Evolutionary conservation across 805 yeast genomes (phyloP), one percentile per base, ranked within the genome.

Genomic region (Wickerhamiella nectarea): DNA sequence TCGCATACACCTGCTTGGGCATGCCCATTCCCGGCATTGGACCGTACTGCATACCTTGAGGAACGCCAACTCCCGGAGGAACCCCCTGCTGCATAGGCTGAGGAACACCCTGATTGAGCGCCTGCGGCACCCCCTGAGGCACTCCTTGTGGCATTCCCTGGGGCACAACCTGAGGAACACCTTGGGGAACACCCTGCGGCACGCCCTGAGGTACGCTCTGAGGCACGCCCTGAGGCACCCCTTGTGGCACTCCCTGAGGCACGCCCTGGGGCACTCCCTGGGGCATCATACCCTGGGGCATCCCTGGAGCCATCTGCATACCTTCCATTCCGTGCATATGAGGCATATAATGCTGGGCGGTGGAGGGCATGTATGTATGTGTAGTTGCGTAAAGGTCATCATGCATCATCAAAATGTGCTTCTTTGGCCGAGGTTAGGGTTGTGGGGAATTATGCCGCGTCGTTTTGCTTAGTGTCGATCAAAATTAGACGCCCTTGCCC

Each of bases 221-320:
- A n/a, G 31, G 31, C 31, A 28, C 15, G 15, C 15, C 15, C 31
- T 28, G 31, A 11, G 14, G 14, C 8, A 28, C 14, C 15, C 31
- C 31, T 15, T 28, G 31, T 8, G 31, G 7, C 6, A 28, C 14
- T n/a, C 31, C 31, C 15, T 28, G 31, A 8, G n/a, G 31, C 15
- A 11, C 14, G 7, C 15, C 31, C 31, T 28, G 31, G 7, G 31
- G 31, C 15, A 28, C 31, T 15, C 15, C 31, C 31, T 28, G 31
- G 15, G n/a, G 31, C 31, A 28, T 39, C 42, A 39, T 39, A 9
- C 36, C 36, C 15, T 34, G 42, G 17, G 42, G 42, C 35, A 39
- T 39, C 28, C 33, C 36, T 2, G 35, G 25, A 5, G 33, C 36
- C 42, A 39, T 39, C 34, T 40, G 43, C 37, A 40, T 33, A 24